phyloP scores from a whole-genome alignment of 129 eudicot genomes.

The Oenanthe sinensis region DNA sequence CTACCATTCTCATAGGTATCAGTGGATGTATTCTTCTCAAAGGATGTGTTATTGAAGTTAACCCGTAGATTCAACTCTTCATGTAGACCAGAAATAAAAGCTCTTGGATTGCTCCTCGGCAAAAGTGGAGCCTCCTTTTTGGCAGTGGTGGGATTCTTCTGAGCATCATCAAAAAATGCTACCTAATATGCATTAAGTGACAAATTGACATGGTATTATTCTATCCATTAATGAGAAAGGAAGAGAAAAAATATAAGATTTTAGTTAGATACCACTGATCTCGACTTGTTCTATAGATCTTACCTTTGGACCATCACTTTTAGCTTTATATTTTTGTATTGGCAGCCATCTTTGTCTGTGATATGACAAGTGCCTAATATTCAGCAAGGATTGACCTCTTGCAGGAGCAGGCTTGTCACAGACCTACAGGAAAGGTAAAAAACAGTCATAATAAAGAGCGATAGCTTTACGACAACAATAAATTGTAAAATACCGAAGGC shows the following conservation, averaged over 20 bases:
- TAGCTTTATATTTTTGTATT: slow-evolving; percentile 33
- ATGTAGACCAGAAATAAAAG: slow-evolving; percentile 20
- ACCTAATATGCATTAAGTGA: slow-evolving; percentile 24
- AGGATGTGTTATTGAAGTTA: slow-evolving; percentile 13
- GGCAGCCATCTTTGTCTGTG: slow-evolving; percentile 24
- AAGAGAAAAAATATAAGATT: background rate
- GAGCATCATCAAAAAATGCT: slow-evolving; percentile 32
- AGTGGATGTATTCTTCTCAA: slow-evolving; percentile 8
- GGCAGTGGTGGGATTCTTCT: slow-evolving; percentile 10
- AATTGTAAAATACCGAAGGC: background rate
- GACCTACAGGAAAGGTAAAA: slow-evolving; percentile 28
- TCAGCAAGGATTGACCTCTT: slow-evolving; percentile 27
- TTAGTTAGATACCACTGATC: background rate
- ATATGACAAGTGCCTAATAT: slow-evolving; percentile 27
- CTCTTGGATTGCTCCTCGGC: slow-evolving; percentile 63
- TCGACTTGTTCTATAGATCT: slow-evolving; percentile 1
- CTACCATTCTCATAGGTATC: slow-evolving; percentile 19
- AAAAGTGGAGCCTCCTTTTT: slow-evolving; percentile 17
- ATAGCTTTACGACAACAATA: background rate
- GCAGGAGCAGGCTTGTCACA: slow-evolving; percentile 36
- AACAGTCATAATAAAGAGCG: background rate
- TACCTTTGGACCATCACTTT: slow-evolving; percentile 49
- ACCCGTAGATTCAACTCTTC: slow-evolving; percentile 16
- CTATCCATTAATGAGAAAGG: background rate
- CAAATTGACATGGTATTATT: background rate